Evolutionary conservation across 148 eudicot species (phyloP).

Genomic region (Fagopyrum homotropicum): DNA sequence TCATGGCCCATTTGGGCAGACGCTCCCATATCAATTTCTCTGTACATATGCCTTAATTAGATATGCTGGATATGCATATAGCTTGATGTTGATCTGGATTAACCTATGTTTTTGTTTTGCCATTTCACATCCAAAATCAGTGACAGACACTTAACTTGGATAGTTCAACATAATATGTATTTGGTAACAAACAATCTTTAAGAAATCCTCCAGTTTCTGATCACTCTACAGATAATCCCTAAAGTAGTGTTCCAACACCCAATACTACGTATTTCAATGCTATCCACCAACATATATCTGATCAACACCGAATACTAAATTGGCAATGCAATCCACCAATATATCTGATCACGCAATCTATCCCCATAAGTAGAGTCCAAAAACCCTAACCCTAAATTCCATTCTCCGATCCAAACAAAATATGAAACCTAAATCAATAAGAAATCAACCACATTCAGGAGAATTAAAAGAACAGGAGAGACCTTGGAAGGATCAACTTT

Average conservation of each 20-base stretch:
- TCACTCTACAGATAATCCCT: background rate
- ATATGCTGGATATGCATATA: background rate
- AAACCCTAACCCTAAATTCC: conserved; percentile 8
- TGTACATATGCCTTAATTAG: background rate
- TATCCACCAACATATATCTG: background rate
- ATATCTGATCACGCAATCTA: background rate
- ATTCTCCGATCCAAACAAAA: background rate
- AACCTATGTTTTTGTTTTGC: background rate
- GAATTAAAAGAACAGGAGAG: background rate
- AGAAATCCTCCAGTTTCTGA: background rate
- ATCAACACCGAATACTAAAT: background rate
- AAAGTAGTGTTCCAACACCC: background rate
- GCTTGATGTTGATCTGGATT: background rate
- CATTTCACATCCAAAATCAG: background rate
- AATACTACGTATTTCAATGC: background rate
- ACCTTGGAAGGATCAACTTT: conserved; percentile 95
- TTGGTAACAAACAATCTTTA: background rate
- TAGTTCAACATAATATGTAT: background rate
- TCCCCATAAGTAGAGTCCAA: background rate
- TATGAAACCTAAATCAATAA: background rate
- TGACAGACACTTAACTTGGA: background rate
- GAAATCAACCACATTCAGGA: background rate
- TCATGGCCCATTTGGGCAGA: too few relatives aligned
- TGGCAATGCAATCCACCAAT: background rate
- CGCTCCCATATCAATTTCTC: too few relatives aligned